Evolutionary conservation across 345 rosid species (phyloP).

Genomic region (Sonneratia caseolaris): DNA sequence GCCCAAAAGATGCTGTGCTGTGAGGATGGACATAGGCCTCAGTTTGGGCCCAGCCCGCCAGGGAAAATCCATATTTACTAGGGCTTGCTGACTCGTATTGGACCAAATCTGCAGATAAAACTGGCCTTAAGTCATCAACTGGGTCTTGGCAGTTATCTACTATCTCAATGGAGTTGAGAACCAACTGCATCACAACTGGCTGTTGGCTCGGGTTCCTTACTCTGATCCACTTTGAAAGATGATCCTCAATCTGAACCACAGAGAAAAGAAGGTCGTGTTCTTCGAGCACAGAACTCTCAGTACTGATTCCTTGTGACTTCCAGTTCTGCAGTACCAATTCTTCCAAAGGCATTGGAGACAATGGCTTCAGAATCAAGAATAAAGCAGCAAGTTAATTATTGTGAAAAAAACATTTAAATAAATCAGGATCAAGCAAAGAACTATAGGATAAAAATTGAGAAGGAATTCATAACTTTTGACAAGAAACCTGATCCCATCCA

Average conservation of each 20-base stretch:
- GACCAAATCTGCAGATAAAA: slow-evolving; percentile 17
- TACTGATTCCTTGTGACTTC: slow-evolving; percentile 48
- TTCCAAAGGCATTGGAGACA: slow-evolving; percentile 32
- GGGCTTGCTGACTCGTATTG: slow-evolving; percentile 15
- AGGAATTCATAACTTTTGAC: not conserved
- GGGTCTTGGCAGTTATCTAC: slow-evolving; percentile 39
- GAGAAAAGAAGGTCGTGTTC: slow-evolving; percentile 43
- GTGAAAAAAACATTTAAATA: not conserved
- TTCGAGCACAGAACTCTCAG: slow-evolving; percentile 43
- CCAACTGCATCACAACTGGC: slow-evolving; percentile 64
- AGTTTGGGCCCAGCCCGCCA: slow-evolving; percentile 34
- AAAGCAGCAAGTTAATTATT: not conserved
- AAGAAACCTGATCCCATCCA: not conserved
- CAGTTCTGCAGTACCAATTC: slow-evolving; percentile 42
- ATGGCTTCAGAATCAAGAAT: slow-evolving; percentile 23
- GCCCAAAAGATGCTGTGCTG: slow-evolving; percentile 47
- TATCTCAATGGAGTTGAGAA: slow-evolving; percentile 51
- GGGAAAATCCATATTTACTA: slow-evolving; percentile 37
- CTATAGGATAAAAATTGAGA: not conserved
- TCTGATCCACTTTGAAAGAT: slow-evolving; percentile 44
- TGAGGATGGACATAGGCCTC: slow-evolving; percentile 51
- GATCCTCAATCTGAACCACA: slow-evolving; percentile 38
- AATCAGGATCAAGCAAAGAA: not conserved
- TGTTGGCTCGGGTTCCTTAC: slow-evolving; percentile 57
- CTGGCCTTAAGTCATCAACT: slow-evolving; percentile 22